Evolutionary conservation across 2,329 filamentous ascomycete genomes (phyloP).

Genomic region (Knoxdaviesia capensis): DNA sequence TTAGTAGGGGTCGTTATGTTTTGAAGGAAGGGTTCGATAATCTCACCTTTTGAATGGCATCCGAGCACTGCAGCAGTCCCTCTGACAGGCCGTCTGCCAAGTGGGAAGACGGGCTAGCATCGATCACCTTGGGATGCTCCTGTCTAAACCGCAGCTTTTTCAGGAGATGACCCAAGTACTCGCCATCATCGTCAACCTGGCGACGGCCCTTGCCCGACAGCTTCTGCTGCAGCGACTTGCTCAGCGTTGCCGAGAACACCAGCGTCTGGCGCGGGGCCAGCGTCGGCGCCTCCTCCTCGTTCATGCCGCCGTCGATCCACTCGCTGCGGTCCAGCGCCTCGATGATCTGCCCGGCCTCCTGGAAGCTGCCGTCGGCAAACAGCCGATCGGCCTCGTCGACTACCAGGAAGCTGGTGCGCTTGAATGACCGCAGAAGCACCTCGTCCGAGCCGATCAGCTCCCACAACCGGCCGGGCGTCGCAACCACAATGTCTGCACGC

Average conservation of each 20-base stretch:
- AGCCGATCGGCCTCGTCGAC: constrained; percentile 89
- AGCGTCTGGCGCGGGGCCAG: constrained; percentile 54
- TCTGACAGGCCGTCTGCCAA: constrained; percentile 78
- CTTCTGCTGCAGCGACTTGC: constrained; percentile 79
- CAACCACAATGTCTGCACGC: constrained; percentile 80
- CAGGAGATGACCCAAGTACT: constrained; percentile 46
- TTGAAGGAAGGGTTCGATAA: no score
- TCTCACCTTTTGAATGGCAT: constrained; percentile 67
- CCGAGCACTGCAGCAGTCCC: constrained; percentile 71
- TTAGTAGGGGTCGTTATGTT: no score
- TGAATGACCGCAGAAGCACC: constrained; percentile 49
- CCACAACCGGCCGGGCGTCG: constrained; percentile 83
- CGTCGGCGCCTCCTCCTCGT: constrained; percentile 26
- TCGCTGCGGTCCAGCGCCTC: constrained; percentile 52
- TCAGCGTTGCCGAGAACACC: constrained; percentile 92
- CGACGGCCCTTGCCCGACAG: constrained; percentile 55
- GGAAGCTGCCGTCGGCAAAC: constrained; percentile 83
- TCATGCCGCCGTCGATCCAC: constrained; percentile 25
- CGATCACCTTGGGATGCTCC: constrained; percentile 71
- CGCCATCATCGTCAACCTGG: constrained; percentile 60
- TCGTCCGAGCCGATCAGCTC: constrained; percentile 68
- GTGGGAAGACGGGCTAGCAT: constrained; percentile 72
- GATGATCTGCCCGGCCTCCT: constrained; percentile 79
- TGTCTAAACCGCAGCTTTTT: constrained; percentile 77
- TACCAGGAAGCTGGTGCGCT: constrained; percentile 60